Base-by-base conservation (phyloP, 495 filamentous ascomycete species). In the Thermothielavioides terrestris region DNA sequence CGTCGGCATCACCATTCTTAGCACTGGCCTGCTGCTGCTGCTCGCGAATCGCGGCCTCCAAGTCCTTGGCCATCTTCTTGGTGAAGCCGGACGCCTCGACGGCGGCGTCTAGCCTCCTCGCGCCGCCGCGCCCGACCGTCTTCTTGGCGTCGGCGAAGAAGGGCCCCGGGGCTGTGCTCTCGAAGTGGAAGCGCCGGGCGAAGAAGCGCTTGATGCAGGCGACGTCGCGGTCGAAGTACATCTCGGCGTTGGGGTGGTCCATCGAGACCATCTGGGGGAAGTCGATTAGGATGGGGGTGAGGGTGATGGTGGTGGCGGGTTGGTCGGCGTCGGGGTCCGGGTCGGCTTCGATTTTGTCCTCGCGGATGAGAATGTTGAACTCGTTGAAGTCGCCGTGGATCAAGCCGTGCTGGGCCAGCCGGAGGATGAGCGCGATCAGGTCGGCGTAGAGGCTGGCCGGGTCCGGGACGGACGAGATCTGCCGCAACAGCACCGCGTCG, bases 361-460 rank as follows among this genome's bases (percentile, higher is more conserved):
- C 89, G 55, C 89, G 82, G 66, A 97, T 82, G 17, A 99, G 74
- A 50, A 99, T 88, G 61, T 99, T 99, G 74, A 99, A 99, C 70
- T 97, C 94, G 71, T 99, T 99, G 72, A 95, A 97, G 64, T 99
- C 92, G 55, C 92, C 94, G 65, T 99, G 92, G 46, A 99, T 97
- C 48, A 99, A 70, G 7, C 92, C 94, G 58, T 85, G 82, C 25
- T 77, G 75, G n/a, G 92, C 92, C 21, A 99, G 76, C 42, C 80
- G 74, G 36, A 99, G 63, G 51, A 96, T 88, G 52, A 95, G 79
- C 45, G 82, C 77, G 65, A 99, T 94, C 45, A 99, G 71, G 44
- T 95, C 85, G 30, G 84, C 83, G 69, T 97, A 97, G 17, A 99
- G 74, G 23, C 59, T 63, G 8, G 87, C 86, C 0, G 89, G 87